phyloP scores from a whole-genome alignment of 2,329 filamentous ascomycete species.

The Claviceps pusilla region DNA sequence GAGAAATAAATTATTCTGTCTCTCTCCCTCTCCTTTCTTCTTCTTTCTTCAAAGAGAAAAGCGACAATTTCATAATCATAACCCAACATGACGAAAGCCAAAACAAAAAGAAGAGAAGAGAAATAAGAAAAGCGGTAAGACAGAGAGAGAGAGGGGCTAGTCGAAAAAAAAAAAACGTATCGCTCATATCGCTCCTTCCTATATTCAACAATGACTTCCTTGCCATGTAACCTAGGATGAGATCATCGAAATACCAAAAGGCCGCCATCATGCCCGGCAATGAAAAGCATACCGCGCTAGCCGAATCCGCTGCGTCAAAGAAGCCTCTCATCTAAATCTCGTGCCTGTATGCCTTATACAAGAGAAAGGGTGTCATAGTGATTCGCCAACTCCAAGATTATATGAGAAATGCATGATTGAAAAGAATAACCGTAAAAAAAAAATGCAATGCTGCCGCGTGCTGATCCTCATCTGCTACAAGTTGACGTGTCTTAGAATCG shows the following conservation, averaged over 20 bases:
- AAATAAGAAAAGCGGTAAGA: background rate
- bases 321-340: background rate
- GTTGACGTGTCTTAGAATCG: slow-evolving; percentile 15
- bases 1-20: too few relatives aligned
- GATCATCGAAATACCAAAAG: background rate
- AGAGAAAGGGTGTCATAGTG: background rate
- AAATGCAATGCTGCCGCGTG: background rate
- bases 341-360: background rate
- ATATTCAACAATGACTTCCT: background rate
- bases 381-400: background rate
- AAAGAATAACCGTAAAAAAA: too few relatives aligned
- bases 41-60: background rate
- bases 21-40: background rate
- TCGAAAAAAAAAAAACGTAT: background rate
- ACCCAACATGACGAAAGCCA: background rate
- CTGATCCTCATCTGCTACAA: background rate
- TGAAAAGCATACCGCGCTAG: background rate
- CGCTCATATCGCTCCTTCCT: background rate
- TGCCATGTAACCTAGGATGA: background rate
- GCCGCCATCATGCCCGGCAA: background rate
- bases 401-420: background rate
- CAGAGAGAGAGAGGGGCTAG: too few relatives aligned
- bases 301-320: background rate
- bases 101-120: background rate
- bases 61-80: background rate